A percentile compares a stretch with the other conserved stretches of the same genome.
Evolutionary conservation across 345 rosid species (phyloP).

Genomic region (Murraya paniculata): DNA sequence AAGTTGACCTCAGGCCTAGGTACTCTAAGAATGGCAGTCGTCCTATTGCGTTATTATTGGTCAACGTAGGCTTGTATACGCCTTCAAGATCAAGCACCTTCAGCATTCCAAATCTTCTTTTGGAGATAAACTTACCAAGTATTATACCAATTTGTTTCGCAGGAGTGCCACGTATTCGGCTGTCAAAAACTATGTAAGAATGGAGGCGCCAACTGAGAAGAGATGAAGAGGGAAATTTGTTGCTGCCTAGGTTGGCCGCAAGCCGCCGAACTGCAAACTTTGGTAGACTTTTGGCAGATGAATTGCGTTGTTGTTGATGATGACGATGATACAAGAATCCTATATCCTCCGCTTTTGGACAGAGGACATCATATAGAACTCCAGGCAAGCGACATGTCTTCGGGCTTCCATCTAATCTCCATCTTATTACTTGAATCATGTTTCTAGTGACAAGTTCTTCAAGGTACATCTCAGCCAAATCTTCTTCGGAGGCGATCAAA

Average conservation of each 20-base stretch:
- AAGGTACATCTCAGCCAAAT: no score
- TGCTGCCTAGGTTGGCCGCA: background rate
- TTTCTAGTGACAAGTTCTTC: no score
- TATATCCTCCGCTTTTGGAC: background rate
- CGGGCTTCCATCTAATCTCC: conserved; percentile 39
- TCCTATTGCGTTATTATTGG: background rate
- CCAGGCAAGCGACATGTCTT: conserved; percentile 22
- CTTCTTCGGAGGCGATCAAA: no score
- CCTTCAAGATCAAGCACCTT: conserved; percentile 29
- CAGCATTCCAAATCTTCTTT: conserved; percentile 8
- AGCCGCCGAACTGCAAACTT: no score
- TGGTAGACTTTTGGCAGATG: no score
- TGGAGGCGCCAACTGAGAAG: conserved; percentile 9
- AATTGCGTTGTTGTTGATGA: no score
- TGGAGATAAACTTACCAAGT: conserved; percentile 7
- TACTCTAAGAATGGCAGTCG: conserved; percentile 20
- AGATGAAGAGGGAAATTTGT: background rate
- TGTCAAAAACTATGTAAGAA: conserved; percentile 20
- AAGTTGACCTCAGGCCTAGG: conserved; percentile 30
- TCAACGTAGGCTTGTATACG: conserved; percentile 19
- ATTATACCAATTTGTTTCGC: background rate
- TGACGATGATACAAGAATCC: no score
- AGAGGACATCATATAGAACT: conserved; percentile 11
- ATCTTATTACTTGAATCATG: background rate
- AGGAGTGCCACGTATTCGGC: background rate